Evolutionary conservation across 2,329 filamentous ascomycete genomes (phyloP).

Genomic region (Knufia petricola): DNA sequence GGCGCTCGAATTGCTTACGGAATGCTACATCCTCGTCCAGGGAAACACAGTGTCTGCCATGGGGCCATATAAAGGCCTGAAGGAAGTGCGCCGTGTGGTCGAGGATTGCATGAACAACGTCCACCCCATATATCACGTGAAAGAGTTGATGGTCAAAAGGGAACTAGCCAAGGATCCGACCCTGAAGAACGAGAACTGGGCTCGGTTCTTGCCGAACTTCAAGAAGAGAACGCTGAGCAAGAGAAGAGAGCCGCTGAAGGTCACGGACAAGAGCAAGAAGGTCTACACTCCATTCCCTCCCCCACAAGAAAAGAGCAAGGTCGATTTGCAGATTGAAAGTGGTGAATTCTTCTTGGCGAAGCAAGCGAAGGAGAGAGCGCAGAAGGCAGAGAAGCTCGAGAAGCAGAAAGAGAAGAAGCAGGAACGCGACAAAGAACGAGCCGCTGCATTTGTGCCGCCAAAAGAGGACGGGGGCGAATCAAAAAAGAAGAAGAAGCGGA

Average conservation of each 20-base stretch:
- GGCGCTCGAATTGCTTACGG: conserved; percentile 81
- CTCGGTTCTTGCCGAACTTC: conserved; percentile 92
- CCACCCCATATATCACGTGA: conserved; percentile 84
- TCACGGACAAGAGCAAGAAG: conserved; percentile 92
- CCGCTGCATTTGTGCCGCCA: conserved; percentile 78
- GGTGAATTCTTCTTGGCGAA: conserved; percentile 95
- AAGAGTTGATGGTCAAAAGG: conserved; percentile 88
- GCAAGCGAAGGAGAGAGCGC: conserved; percentile 77
- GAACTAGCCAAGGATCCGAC: conserved; percentile 84
- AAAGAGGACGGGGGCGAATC: conserved; percentile 55
- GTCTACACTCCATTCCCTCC: conserved; percentile 95
- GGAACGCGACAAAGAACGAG: conserved; percentile 75
- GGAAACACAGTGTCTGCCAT: conserved; percentile 90
- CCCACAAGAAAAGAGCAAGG: conserved; percentile 95
- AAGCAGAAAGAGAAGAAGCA: conserved; percentile 80
- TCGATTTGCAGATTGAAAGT: conserved; percentile 94
- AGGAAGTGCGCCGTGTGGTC: conserved; percentile 79
- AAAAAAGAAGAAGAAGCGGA: conserved; percentile 48
- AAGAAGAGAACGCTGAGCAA: conserved; percentile 86
- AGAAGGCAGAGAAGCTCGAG: conserved; percentile 69
- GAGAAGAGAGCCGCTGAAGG: conserved; percentile 68
- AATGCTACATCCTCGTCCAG: conserved; percentile 89
- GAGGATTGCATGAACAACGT: conserved; percentile 97
- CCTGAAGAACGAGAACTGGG: conserved; percentile 82
- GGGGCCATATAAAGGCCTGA: conserved; percentile 85